Percentiles rank a stretch among this genome's conserved stretches.
These are phyloP conservation scores for Edaphochlamys debaryana DNA, from an alignment of 139 green algal species.

Conservation along the genomic window DNA sequence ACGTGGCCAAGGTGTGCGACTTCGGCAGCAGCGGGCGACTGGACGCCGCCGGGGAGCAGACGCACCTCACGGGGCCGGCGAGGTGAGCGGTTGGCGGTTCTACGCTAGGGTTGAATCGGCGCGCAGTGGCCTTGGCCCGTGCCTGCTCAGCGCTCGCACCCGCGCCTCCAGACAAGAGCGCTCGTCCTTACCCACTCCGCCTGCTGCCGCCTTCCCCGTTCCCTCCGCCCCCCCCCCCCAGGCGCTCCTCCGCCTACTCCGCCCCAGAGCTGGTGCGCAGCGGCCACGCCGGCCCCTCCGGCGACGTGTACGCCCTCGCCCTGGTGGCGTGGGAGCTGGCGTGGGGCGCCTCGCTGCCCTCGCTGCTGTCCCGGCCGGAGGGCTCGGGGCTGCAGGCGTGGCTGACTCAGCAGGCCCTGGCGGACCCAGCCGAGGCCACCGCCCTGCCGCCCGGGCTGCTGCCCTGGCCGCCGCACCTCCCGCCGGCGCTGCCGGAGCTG, in stretches of 20 bases:
- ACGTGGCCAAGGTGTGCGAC: neutral
- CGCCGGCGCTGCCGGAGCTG: neutral
- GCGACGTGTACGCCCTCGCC: neutral
- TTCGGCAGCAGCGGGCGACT: neutral
- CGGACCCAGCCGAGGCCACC: neutral
- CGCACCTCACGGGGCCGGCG: neutral
- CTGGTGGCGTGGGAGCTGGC: conserved; percentile 1
- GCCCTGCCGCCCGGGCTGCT: neutral
- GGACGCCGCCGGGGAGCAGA: neutral
- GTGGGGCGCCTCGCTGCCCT: neutral
- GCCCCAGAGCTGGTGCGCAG: neutral
- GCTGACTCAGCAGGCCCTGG: neutral
- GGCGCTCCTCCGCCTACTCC: neutral
- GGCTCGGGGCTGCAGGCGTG: neutral
- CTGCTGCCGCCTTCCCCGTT: neutral
- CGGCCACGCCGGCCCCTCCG: neutral
- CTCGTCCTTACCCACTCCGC: neutral
- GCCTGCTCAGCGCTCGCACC: too few relatives aligned
- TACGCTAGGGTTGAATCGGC: too few relatives aligned
- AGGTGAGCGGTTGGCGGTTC: too few relatives aligned
- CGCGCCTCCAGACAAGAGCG: too few relatives aligned
- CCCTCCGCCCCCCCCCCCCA: neutral
- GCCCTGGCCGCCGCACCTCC: neutral
- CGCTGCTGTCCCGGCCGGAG: neutral
- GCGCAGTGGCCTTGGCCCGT: too few relatives aligned